Conservation (phyloP, 2,329 filamentous ascomycete species). For the Raffaelea albimanens region DNA sequence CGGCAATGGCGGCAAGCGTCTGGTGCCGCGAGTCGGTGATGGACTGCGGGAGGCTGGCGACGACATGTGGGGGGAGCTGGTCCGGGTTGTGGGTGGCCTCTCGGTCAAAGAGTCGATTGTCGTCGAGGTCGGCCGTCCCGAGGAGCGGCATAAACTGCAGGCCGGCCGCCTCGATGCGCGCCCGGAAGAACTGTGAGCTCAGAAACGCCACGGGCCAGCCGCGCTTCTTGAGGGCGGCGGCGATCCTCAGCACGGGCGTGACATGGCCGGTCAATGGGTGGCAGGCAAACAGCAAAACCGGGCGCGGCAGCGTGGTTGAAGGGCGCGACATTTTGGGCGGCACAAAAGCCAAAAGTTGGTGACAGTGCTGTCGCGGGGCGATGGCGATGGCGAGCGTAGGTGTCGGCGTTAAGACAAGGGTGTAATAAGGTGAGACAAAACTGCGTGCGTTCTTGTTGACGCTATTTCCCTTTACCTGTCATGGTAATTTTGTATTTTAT, state of each 20-base stretch:
- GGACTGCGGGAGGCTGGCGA: conserved; percentile 17
- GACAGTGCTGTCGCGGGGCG: too few species aligned
- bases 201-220: conserved; percentile 25
- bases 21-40: conserved; percentile 23
- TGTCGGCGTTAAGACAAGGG: too few species aligned
- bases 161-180: conserved; percentile 23
- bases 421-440: too few species aligned
- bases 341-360: too few species aligned
- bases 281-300: conserved; percentile 22
- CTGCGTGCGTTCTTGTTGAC: too few species aligned
- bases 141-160: conserved; percentile 23
- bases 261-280: conserved; percentile 28
- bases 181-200: conserved; percentile 23
- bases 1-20: conserved; percentile 22
- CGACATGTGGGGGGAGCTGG: conserved; percentile 16
- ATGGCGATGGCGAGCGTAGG: too few species aligned
- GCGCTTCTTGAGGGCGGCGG: conserved; percentile 19
- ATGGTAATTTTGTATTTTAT: too few species aligned
- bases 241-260: conserved; percentile 24
- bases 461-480: too few species aligned
- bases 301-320: background rate
- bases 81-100: background rate
- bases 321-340: background rate
- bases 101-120: conserved; percentile 14
- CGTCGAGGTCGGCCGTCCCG: conserved; percentile 23